Evolutionary conservation across 192 early-diverging fungal genomes (phyloP), one percentile per base, ranked within the genome.

Genomic region (Coemansia asiatica): DNA sequence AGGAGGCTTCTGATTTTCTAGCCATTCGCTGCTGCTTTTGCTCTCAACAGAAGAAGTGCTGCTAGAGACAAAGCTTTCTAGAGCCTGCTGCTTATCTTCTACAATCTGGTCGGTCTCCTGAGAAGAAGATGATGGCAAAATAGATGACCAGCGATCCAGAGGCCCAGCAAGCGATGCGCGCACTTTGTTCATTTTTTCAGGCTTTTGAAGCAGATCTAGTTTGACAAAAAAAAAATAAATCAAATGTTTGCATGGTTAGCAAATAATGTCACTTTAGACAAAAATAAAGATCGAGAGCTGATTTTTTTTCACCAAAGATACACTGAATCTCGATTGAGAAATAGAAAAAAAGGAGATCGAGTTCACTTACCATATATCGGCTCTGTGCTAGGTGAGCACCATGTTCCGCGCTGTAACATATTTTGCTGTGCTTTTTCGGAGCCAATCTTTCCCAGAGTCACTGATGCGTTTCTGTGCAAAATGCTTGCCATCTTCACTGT

Each of bases 1-100:
- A 21, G 76, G 76, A 18, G 76, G 76, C 56, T 72, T 63, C 60
- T 79, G 76, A 50, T 68, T 65, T 6, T 53, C 51, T 56, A 79
- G 67, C 76, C 76, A 79, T 36, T 79, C n/a, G n/a, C n/a, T n/a
- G 35, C 35, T 36, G 35, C 13, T 36, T 36, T 36, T 36, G 35
- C 35, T 36, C 35, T 36, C 35, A 36, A 36, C 35, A 36, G 35
- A 36, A 36, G 35, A 36, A 12, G 6, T 10, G 35, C 35, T 36
- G 35, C 35, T 36, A 36, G 35, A 36, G 35, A 12, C 13, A 12
- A 36, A 6, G 35, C 8, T 36, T 36, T 36, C 35, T 36, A 36
- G 13, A 36, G 8, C n/a, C 76, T 18, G 60, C 49, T 26, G 4
- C 4, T 10, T 54, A 25, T 13, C 40, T 13, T 50, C 49, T 7